Conservation (phyloP, 441 rosid species). For the Raphanus hybrid region DNA sequence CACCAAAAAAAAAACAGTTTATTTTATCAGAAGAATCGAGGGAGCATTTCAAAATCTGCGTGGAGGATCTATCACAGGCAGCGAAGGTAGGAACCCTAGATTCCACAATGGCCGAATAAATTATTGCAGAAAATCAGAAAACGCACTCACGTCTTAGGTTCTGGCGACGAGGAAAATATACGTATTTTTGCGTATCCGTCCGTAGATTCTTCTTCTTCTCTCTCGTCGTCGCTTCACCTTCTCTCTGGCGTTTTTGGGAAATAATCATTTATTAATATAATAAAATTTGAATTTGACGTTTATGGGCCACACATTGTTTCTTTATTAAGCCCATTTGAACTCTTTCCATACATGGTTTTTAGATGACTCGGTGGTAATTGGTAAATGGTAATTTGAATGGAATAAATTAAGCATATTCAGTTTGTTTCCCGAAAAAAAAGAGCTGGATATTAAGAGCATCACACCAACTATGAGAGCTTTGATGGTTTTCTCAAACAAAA, state of each 20-base stretch:
- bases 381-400: background rate
- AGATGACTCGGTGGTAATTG: background rate
- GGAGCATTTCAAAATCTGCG: background rate
- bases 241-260: background rate
- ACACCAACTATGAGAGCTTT: no score
- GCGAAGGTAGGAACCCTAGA: background rate
- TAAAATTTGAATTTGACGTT: background rate
- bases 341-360: background rate
- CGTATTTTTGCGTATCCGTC: background rate
- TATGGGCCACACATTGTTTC: slow-evolving; percentile 30
- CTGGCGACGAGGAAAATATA: background rate
- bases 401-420: background rate
- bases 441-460: no score
- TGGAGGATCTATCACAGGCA: background rate
- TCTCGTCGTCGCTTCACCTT: slow-evolving; percentile 5
- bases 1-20: background rate
- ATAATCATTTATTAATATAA: background rate
- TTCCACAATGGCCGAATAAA: background rate
- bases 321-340: slow-evolving; percentile 29
- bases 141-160: background rate
- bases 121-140: background rate
- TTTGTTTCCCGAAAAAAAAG: background rate
- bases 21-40: background rate
- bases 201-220: slow-evolving; percentile 4
- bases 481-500: no score